Percentiles rank a stretch among this genome's conserved stretches.
Conservation (phyloP, 2,329 filamentous ascomycete genomes). For the Elsinoe australis region DNA sequence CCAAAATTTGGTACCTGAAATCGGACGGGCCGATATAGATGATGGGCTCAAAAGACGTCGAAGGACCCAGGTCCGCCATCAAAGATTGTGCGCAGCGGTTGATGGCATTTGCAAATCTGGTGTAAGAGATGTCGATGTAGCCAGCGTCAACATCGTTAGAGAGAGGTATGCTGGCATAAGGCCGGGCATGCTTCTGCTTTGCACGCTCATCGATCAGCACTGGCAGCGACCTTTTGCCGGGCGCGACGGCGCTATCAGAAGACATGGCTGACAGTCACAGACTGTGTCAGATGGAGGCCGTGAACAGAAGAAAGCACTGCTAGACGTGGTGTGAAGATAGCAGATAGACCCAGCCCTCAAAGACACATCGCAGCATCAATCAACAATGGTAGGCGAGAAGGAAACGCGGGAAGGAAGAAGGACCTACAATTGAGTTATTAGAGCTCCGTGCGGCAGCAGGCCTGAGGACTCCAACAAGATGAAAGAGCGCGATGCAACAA, state of each 20-base stretch:
- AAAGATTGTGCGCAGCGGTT: conserved; percentile 32
- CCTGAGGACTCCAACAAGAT: conserved; percentile 6
- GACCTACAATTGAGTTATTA: conserved; percentile 7
- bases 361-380: too few species aligned
- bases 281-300: not conserved
- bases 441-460: not conserved
- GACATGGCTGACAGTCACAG: not conserved
- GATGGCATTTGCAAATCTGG: conserved; percentile 27
- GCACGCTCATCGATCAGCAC: conserved; percentile 1
- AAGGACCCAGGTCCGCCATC: conserved; percentile 27
- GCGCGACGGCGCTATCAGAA: not conserved
- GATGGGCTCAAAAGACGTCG: conserved; percentile 30
- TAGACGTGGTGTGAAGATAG: too few species aligned
- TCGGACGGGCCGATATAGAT: conserved; percentile 32
- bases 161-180: conserved; percentile 3
- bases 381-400: not conserved
- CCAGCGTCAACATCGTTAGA: conserved; percentile 21
- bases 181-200: not conserved
- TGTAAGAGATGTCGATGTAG: conserved; percentile 28
- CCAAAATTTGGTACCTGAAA: conserved; percentile 33
- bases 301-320: too few species aligned
- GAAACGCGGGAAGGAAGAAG: conserved; percentile 1
- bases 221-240: not conserved
- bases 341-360: too few species aligned
- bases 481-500: too few species aligned